phyloP scores from a whole-genome alignment of 345 rosid species.

The Populus davidiana region DNA sequence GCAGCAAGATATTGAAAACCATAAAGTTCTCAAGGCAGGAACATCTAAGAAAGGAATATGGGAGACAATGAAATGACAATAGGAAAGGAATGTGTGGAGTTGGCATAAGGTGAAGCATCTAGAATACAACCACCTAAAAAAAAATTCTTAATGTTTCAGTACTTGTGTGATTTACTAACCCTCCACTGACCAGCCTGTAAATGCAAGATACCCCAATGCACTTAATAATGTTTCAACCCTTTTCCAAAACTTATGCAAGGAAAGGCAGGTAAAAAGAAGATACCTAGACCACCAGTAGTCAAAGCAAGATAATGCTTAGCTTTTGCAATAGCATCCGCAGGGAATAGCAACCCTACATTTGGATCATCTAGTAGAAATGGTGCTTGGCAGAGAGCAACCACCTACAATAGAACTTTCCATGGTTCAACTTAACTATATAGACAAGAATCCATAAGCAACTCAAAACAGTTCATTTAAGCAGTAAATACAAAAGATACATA shows the following conservation, averaged over 20 bases:
- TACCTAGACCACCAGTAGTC: constrained; percentile 94
- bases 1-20: not conserved
- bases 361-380: constrained; percentile 95
- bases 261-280: not conserved
- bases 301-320: constrained; percentile 89
- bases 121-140: not conserved
- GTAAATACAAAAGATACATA: not conserved
- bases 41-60: not conserved
- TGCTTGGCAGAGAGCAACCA: constrained; percentile 97
- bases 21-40: not conserved
- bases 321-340: constrained; percentile 92
- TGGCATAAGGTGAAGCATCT: not conserved
- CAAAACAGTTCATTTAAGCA: not conserved
- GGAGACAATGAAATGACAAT: not conserved
- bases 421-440: constrained; percentile 21
- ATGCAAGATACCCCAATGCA: not conserved
- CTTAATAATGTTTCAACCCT: not conserved
- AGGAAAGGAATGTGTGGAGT: not conserved
- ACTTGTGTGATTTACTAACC: not conserved
- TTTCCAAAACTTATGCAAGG: not conserved
- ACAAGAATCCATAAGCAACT: constrained; percentile 3
- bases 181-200: not conserved
- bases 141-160: not conserved
- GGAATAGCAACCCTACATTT: constrained; percentile 83
- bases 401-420: constrained; percentile 43